Conservation (phyloP, 1,284 basidiomycete species). For the Sanghuangporus baumii region DNA sequence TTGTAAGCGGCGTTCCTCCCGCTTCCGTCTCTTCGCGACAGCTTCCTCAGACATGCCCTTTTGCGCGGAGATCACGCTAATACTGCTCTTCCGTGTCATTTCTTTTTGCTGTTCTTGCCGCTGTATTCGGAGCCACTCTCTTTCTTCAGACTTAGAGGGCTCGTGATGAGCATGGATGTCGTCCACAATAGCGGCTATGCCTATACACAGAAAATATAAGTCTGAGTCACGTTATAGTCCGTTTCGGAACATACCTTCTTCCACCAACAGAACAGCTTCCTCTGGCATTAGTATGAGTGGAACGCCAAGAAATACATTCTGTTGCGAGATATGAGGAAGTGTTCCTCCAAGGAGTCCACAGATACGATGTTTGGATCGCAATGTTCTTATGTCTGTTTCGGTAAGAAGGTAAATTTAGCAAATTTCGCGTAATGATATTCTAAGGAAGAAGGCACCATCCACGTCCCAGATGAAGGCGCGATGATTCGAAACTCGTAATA, state of each 20-base stretch:
- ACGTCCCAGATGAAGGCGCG: constrained; percentile 76
- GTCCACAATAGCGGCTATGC: constrained; percentile 72
- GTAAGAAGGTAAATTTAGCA: constrained; percentile 15
- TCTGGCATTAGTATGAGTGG: constrained; percentile 88
- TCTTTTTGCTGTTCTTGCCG: constrained; percentile 41
- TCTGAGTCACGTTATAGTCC: not conserved
- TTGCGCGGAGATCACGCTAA: constrained; percentile 37
- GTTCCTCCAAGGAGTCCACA: constrained; percentile 88
- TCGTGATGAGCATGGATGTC: constrained; percentile 57
- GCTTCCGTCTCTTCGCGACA: constrained; percentile 62
- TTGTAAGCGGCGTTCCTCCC: constrained; percentile 49
- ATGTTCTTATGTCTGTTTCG: constrained; percentile 63
- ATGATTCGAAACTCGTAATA: constrained; percentile 61
- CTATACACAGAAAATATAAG: constrained; percentile 34
- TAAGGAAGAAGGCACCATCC: constrained; percentile 43
- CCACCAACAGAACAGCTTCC: constrained; percentile 84
- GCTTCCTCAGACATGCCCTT: constrained; percentile 55
- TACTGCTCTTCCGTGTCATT: constrained; percentile 38
- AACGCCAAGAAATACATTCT: constrained; percentile 93
- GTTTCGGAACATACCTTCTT: constrained; percentile 48
- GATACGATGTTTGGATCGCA: constrained; percentile 77
- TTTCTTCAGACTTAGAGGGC: constrained; percentile 49
- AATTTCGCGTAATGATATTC: constrained; percentile 9
- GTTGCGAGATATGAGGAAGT: constrained; percentile 90
- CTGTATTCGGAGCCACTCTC: constrained; percentile 51